Evolutionary conservation across 108 stramenopile genomes (phyloP).

Genomic region (Cyclotella distinguenda): DNA sequence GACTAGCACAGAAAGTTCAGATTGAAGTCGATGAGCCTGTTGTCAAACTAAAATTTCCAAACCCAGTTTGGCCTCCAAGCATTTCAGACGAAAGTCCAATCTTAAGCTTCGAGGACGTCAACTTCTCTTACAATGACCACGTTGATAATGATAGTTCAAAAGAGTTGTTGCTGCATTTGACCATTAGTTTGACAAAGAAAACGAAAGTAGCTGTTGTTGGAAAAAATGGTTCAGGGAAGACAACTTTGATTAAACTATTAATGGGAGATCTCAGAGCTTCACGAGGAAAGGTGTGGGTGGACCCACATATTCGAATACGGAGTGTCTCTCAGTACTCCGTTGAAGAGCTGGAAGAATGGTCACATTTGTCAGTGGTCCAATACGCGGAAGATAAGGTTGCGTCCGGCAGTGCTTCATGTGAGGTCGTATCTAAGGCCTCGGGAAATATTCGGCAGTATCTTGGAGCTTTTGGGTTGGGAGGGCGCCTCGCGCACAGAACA

Average conservation of each 20-base stretch:
- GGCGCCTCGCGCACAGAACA: constrained; percentile 70
- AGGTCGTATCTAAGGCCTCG: constrained; percentile 40
- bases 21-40: constrained; percentile 70
- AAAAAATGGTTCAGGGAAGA: constrained; percentile 86
- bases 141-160: neutral
- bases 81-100: constrained; percentile 27
- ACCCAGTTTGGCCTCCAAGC: constrained; percentile 56
- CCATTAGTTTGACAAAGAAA: constrained; percentile 59
- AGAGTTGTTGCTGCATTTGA: constrained; percentile 31
- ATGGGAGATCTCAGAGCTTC: constrained; percentile 62
- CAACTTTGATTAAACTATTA: constrained; percentile 84
- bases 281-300: constrained; percentile 49
- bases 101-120: constrained; percentile 50
- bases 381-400: constrained; percentile 53
- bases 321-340: constrained; percentile 86
- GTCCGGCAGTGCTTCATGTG: constrained; percentile 39
- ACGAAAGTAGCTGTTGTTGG: constrained; percentile 86
- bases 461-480: constrained; percentile 87
- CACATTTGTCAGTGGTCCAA: constrained; percentile 67
- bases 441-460: constrained; percentile 79
- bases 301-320: constrained; percentile 73
- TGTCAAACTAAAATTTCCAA: constrained; percentile 63
- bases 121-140: constrained; percentile 56
- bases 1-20: constrained; percentile 57
- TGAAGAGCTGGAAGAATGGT: constrained; percentile 82